These are phyloP conservation scores for Backusella mclennaniae DNA, from an alignment of 192 early-diverging fungal genomes.

Conservation along the genomic window DNA sequence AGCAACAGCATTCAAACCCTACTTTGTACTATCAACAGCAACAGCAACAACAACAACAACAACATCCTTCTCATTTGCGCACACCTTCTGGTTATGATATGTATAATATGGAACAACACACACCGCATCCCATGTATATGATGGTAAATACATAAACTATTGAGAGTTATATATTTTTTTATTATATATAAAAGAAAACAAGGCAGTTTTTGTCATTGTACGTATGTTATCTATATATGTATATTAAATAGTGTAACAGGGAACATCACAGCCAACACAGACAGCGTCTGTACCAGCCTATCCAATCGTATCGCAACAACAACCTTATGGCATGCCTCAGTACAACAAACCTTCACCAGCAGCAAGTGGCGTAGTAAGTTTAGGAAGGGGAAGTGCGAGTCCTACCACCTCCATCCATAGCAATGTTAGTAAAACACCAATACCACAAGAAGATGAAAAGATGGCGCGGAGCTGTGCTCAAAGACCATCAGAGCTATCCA, in stretches of 20 bases:
- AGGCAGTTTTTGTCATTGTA: neutral
- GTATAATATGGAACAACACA: constrained; percentile 13
- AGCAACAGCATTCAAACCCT: constrained; percentile 16
- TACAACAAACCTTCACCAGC: neutral
- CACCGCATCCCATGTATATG: constrained; percentile 11
- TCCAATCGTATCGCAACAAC: neutral
- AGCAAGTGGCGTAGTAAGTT: neutral
- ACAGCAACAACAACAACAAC: constrained; percentile 20
- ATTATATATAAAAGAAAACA: neutral
- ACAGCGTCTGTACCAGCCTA: neutral
- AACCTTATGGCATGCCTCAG: neutral
- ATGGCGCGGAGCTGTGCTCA: neutral
- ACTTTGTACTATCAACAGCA: constrained; percentile 14
- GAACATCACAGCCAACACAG: neutral
- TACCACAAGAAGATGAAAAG: neutral
- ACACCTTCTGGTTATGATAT: neutral
- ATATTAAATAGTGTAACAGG: constrained; percentile 5
- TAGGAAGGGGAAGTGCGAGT: constrained; percentile 3
- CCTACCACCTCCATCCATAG: constrained; percentile 33
- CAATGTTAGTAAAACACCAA: neutral
- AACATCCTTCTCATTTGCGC: neutral
- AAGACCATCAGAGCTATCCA: constrained; percentile 37
- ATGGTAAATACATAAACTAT: neutral
- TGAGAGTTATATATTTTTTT: neutral
- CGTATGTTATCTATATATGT: neutral